phyloP scores from a whole-genome alignment of 148 eudicot species.

The Hydrangea macrophylla region DNA sequence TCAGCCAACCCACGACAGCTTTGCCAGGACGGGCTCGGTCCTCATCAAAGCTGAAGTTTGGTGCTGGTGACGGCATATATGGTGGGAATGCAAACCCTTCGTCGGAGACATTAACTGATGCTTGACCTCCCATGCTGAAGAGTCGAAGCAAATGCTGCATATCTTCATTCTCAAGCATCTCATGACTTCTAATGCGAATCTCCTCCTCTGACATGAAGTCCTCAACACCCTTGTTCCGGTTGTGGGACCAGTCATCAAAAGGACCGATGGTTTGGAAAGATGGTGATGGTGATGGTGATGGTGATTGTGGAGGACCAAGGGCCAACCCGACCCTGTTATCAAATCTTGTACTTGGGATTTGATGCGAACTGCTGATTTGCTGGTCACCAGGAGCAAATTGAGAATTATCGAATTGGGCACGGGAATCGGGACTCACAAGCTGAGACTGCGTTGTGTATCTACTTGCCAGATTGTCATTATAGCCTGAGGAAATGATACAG shows the following conservation, averaged over 20 bases:
- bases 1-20: constrained; percentile 91
- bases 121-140: constrained; percentile 70
- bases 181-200: constrained; percentile 79
- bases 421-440: constrained; percentile 39
- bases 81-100: constrained; percentile 47
- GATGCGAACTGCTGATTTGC: constrained; percentile 39
- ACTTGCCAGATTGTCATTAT: constrained; percentile 41
- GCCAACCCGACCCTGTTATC: constrained; percentile 47
- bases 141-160: constrained; percentile 88
- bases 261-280: constrained; percentile 44
- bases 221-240: constrained; percentile 43
- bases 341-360: constrained; percentile 28
- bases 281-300: too few relatives aligned
- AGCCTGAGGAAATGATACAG: too few relatives aligned
- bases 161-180: constrained; percentile 87
- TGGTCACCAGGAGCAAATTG: constrained; percentile 42
- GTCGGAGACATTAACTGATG: constrained; percentile 42
- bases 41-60: constrained; percentile 45
- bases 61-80: constrained; percentile 59
- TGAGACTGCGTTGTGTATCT: constrained; percentile 52
- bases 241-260: constrained; percentile 68
- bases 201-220: constrained; percentile 76
- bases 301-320: constrained; percentile 55
- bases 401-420: constrained; percentile 37
- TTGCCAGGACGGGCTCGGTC: constrained; percentile 62